Evolutionary conservation across 306 rosid genomes (phyloP), one percentile per base, ranked within the genome.

Genomic region (Prunus fruticosa): DNA sequence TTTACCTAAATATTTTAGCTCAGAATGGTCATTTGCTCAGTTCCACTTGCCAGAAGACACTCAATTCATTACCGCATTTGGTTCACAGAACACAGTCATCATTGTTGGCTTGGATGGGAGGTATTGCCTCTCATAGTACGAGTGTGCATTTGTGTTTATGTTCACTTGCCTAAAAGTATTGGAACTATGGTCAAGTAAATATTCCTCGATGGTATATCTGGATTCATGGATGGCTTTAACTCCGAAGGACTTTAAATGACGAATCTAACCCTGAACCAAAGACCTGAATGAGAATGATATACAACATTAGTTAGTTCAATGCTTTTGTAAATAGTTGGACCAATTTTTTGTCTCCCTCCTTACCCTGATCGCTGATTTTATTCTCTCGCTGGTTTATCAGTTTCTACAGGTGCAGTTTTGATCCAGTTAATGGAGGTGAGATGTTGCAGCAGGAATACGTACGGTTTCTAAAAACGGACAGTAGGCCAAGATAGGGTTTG

Each of bases 21-120:
- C 97, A 16, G 99, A 95, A 81, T 91, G 99, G 99, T 95, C 99
- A 76, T 90, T 95, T 87, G 93, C 99, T 20, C 96, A 64, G 84
- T 89, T 90, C 87, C 99, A 67, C 85, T 82, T 92, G 77, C 93
- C 96, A 54, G 97, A 88, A 72, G 87, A 76, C 74, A 83, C 92
- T 45, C 87, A 79, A 71, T 92, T 82, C 78, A 90, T 92, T 72
- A 94, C 91, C 62, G 91, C 99, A 51, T 95, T 95, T 78, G 99
- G 99, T 80, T 81, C 96, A 71, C 93, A 84, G 75, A 90, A 92
- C 84, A 74, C 84, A 15, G 75, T 92, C 70, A 69, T 95, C 64
- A 78, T 90, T 58, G 89, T 83, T 75, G 97, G 99, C 78, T 79
- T 91, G 89, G 88, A 95, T 90, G 99, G 99, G 81, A 92, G 97